Conservation (phyloP, 2,329 filamentous ascomycete genomes). For the Xylariales sp. region DNA sequence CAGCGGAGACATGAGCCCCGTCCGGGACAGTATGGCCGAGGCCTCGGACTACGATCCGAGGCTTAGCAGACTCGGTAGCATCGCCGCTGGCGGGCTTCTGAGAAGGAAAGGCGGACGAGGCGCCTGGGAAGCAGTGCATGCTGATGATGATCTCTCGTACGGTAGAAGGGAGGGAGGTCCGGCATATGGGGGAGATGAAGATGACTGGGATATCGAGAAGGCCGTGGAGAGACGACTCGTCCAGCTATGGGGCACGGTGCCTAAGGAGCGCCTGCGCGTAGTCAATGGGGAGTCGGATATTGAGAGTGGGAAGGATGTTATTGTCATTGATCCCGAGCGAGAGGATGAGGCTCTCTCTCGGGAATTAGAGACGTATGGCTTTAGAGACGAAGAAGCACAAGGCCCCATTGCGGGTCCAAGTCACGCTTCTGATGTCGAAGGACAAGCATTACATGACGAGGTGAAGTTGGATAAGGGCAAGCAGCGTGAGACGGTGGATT, state of each 20-base stretch:
- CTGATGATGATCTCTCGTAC: conserved; percentile 5
- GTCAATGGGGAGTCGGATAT: conserved; percentile 70
- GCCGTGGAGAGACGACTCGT: conserved; percentile 68
- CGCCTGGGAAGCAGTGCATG: conserved; percentile 44
- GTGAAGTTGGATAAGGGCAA: conserved; percentile 10
- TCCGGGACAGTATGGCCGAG: conserved; percentile 27
- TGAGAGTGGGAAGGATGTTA: conserved; percentile 36
- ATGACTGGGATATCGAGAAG: conserved; percentile 73
- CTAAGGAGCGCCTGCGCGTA: conserved; percentile 79
- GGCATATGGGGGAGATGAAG: conserved; percentile 53
- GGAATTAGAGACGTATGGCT: no score
- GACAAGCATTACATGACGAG: not conserved
- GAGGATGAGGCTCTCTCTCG: no score
- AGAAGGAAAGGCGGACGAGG: conserved; percentile 51
- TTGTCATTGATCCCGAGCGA: conserved; percentile 37
- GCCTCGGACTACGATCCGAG: conserved; percentile 40
- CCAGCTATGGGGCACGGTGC: conserved; percentile 90
- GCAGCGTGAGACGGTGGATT: conserved; percentile 8
- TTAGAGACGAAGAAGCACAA: conserved; percentile 4
- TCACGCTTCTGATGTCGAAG: not conserved
- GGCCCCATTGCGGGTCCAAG: not conserved
- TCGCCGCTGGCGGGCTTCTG: conserved; percentile 40
- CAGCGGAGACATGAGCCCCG: conserved; percentile 20
- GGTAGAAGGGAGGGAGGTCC: conserved; percentile 2
- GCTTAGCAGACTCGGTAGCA: conserved; percentile 38